These are phyloP conservation scores for Backusella psychrophila DNA, from an alignment of 192 early-diverging fungal species.

Conservation along the genomic window DNA sequence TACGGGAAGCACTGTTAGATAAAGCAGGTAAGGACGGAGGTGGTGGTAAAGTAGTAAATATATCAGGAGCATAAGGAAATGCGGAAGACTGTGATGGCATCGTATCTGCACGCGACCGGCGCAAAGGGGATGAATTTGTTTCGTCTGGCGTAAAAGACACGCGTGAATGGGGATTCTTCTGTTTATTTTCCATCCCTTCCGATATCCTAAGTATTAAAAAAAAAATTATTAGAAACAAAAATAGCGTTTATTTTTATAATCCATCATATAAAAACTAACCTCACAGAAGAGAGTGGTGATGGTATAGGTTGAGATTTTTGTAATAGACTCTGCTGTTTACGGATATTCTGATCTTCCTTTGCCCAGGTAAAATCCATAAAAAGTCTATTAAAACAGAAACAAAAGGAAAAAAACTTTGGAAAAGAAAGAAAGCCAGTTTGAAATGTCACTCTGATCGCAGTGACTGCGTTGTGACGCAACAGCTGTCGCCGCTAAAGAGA, in stretches of 20 bases:
- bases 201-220: background rate
- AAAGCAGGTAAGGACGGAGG: background rate
- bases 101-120: constrained; percentile 29
- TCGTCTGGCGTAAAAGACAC: constrained; percentile 8
- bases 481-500: background rate
- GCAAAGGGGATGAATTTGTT: background rate
- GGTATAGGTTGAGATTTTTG: background rate
- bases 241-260: background rate
- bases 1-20: background rate
- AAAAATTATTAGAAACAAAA: background rate
- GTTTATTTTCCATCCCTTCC: background rate
- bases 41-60: constrained; percentile 7
- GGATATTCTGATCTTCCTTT: constrained; percentile 16
- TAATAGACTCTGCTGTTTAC: constrained; percentile 10
- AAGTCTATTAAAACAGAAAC: background rate
- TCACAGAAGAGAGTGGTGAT: background rate
- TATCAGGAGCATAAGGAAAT: constrained; percentile 25
- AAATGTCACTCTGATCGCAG: background rate
- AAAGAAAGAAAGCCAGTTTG: constrained; percentile 4
- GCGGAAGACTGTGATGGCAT: constrained; percentile 30
- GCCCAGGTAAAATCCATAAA: constrained; percentile 18
- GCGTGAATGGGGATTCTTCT: constrained; percentile 1
- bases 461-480: constrained; percentile 7
- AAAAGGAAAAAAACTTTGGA: background rate
- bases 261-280: background rate